Percentiles rank a stretch among this genome's conserved stretches.
These are phyloP conservation scores for Carex arenaria DNA, from an alignment of 202 grass and related monocot genomes.

Conservation along the genomic window DNA sequence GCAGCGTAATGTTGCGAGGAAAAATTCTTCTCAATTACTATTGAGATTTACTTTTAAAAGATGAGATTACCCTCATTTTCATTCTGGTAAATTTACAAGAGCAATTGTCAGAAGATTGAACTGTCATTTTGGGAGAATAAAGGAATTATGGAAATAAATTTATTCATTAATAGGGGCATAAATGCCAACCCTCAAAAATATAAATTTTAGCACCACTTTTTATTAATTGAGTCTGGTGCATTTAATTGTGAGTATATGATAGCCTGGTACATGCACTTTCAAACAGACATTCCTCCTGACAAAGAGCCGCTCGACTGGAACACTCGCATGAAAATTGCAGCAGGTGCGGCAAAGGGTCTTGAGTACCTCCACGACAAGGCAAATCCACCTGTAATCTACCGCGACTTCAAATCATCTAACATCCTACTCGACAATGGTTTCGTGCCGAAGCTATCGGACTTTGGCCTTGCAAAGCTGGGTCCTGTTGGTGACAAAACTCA, in stretches of 20 bases:
- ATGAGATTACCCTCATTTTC: neutral
- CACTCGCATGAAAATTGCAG: conserved; percentile 86
- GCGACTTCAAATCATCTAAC: conserved; percentile 98
- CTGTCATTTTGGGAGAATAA: neutral
- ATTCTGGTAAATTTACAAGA: neutral
- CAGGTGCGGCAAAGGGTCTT: conserved; percentile 84
- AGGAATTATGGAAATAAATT: neutral
- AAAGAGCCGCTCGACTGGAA: conserved; percentile 91
- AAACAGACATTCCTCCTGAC: conserved; percentile 51
- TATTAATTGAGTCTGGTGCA: neutral
- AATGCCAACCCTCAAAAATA: neutral
- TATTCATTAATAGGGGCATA: neutral
- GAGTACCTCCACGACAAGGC: conserved; percentile 96
- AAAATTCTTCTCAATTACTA: neutral
- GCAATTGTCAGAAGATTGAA: neutral
- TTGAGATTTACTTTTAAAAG: neutral
- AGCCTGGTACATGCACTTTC: neutral
- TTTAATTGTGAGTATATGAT: conserved; percentile 2
- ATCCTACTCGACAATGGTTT: conserved; percentile 87
- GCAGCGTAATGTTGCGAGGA: neutral
- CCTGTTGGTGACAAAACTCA: conserved; percentile 97
- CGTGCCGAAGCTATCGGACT: conserved; percentile 86
- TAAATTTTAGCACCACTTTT: neutral
- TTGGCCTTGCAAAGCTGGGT: conserved; percentile 97
- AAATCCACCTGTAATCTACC: conserved; percentile 91